These are phyloP conservation scores for Cryomyces minteri DNA, from an alignment of 495 filamentous ascomycete species.

Conservation along the genomic window DNA sequence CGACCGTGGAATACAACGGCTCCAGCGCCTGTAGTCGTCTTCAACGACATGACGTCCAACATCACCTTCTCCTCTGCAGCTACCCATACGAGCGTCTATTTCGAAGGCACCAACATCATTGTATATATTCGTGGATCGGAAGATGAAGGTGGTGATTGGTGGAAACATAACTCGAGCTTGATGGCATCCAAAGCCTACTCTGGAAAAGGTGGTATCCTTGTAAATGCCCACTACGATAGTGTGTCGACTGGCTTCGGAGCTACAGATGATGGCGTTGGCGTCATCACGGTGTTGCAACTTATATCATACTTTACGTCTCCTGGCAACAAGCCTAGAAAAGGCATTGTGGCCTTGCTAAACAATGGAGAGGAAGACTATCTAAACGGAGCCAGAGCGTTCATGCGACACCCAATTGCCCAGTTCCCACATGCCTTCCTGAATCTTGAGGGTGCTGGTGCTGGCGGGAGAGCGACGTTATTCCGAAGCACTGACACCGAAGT, in stretches of 20 bases:
- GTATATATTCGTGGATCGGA: conserved; percentile 74
- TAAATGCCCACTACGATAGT: conserved; percentile 93
- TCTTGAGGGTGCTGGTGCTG: conserved; percentile 86
- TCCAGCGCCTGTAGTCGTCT: conserved; percentile 35
- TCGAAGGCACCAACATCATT: conserved; percentile 84
- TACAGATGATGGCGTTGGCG: conserved; percentile 85
- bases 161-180: conserved; percentile 22
- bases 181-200: conserved; percentile 25
- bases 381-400: conserved; percentile 76
- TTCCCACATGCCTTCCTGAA: conserved; percentile 80
- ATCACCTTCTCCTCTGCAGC: conserved; percentile 32
- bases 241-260: conserved; percentile 83
- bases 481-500: conserved; percentile 77
- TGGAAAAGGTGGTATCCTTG: conserved; percentile 59
- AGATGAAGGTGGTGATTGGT: conserved; percentile 49
- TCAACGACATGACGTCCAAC: conserved; percentile 70
- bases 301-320: conserved; percentile 69
- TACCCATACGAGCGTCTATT: conserved; percentile 44
- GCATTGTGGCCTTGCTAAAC: conserved; percentile 75
- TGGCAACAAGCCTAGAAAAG: conserved; percentile 57
- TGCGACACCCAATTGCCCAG: conserved; percentile 56
- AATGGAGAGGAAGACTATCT: conserved; percentile 93
- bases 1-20: not conserved
- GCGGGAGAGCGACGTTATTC: conserved; percentile 75
- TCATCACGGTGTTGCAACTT: conserved; percentile 72